Evolutionary conservation across 2,329 filamentous ascomycete genomes (phyloP).

Genomic region (Hymenoscyphus albidus): DNA sequence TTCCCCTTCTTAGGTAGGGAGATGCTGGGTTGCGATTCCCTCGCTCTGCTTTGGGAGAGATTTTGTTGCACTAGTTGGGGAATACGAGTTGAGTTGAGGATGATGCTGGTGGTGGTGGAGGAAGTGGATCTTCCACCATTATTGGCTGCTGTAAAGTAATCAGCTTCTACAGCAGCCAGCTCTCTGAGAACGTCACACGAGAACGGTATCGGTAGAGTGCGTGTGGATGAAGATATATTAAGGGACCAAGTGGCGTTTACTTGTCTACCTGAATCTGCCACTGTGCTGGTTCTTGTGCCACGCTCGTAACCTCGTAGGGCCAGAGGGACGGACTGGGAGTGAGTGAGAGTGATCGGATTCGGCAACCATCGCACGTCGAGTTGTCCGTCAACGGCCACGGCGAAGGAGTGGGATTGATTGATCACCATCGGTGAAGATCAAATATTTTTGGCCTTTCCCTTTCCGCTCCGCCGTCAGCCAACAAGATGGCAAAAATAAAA

Average conservation of each 20-base stretch:
- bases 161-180: not conserved
- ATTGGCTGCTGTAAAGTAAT: not conserved
- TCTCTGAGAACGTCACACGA: no score
- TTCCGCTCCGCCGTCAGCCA: slow-evolving; percentile 1
- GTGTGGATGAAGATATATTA: not conserved
- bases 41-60: not conserved
- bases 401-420: not conserved
- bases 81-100: not conserved
- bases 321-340: not conserved
- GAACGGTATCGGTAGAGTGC: not conserved
- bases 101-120: not conserved
- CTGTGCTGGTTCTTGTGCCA: slow-evolving; percentile 1
- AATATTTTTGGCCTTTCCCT: not conserved
- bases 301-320: slow-evolving; percentile 5
- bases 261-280: slow-evolving; percentile 5
- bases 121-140: not conserved
- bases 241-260: not conserved
- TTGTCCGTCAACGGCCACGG: not conserved
- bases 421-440: not conserved
- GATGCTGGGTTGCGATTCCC: not conserved
- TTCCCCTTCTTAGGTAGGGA: not conserved
- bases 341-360: not conserved
- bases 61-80: not conserved
- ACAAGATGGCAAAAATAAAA: not conserved
- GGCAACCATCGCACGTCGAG: not conserved